Evolutionary conservation across 306 rosid species (phyloP).

Genomic region (Ziziphus jujuba): DNA sequence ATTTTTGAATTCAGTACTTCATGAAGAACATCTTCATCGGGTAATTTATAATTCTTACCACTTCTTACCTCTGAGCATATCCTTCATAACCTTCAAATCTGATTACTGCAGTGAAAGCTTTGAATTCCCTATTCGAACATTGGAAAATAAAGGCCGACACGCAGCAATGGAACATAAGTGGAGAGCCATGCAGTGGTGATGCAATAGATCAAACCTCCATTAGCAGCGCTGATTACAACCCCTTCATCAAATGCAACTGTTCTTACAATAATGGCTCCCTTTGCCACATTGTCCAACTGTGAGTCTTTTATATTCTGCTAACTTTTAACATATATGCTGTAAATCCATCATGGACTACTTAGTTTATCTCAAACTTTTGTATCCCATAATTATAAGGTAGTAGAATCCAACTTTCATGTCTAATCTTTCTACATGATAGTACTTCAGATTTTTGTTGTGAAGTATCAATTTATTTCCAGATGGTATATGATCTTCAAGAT

Average conservation of each 20-base stretch:
- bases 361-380: too few relatives aligned
- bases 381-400: too few relatives aligned
- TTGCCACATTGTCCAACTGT: constrained; percentile 68
- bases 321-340: not conserved
- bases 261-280: constrained; percentile 29
- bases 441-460: too few relatives aligned
- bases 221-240: constrained; percentile 32
- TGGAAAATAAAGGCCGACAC: constrained; percentile 42
- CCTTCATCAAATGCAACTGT: constrained; percentile 71
- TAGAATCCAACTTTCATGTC: too few relatives aligned
- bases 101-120: constrained; percentile 40
- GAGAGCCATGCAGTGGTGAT: constrained; percentile 65
- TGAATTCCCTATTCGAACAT: constrained; percentile 59
- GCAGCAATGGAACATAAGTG: constrained; percentile 60
- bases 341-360: too few relatives aligned
- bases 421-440: too few relatives aligned
- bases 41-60: too few relatives aligned
- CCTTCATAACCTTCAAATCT: not conserved
- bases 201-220: constrained; percentile 38
- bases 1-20: too few relatives aligned
- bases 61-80: not conserved
- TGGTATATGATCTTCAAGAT: not conserved
- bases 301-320: too few relatives aligned
- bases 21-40: too few relatives aligned
- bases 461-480: too few relatives aligned